phyloP scores from a whole-genome alignment of 805 yeast species.

The Yarrowia sp. region DNA sequence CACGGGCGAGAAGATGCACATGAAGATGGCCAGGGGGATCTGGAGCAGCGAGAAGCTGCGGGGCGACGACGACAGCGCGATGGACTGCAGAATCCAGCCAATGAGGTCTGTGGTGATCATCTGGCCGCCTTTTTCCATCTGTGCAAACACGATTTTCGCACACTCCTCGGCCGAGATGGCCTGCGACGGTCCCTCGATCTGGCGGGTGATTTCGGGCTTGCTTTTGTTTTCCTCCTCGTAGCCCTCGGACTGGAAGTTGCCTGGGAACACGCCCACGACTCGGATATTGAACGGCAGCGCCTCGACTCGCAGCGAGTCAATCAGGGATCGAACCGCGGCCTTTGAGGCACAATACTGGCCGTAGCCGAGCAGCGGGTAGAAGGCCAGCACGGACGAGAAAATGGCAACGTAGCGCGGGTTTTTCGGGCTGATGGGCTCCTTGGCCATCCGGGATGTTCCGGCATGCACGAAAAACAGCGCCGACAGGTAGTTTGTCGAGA shows the following conservation, averaged over 20 bases:
- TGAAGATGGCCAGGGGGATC: constrained; percentile 56
- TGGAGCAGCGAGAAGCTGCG: constrained; percentile 64
- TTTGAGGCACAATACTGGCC: constrained; percentile 89
- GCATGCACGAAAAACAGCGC: constrained; percentile 76
- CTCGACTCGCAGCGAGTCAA: constrained; percentile 84
- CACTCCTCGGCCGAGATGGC: constrained; percentile 74
- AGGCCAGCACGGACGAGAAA: constrained; percentile 79
- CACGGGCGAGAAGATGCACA: constrained; percentile 67
- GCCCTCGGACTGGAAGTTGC: constrained; percentile 91
- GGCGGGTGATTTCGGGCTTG: constrained; percentile 82
- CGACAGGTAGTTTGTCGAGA: constrained; percentile 73
- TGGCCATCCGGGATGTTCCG: constrained; percentile 50
- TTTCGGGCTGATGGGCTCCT: constrained; percentile 45
- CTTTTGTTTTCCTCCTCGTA: constrained; percentile 78
- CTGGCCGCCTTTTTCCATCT: constrained; percentile 69
- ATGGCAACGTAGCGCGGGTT: constrained; percentile 60
- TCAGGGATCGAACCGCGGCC: constrained; percentile 77
- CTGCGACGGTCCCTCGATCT: constrained; percentile 82
- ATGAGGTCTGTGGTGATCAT: constrained; percentile 81
- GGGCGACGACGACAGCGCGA: constrained; percentile 74
- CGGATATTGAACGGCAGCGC: constrained; percentile 64
- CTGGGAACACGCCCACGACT: constrained; percentile 82
- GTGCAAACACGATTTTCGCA: constrained; percentile 63
- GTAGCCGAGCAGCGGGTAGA: constrained; percentile 90
- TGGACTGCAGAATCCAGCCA: constrained; percentile 78